Conservation (phyloP, 2,329 filamentous ascomycete species). For the Botryotinia calthae region DNA sequence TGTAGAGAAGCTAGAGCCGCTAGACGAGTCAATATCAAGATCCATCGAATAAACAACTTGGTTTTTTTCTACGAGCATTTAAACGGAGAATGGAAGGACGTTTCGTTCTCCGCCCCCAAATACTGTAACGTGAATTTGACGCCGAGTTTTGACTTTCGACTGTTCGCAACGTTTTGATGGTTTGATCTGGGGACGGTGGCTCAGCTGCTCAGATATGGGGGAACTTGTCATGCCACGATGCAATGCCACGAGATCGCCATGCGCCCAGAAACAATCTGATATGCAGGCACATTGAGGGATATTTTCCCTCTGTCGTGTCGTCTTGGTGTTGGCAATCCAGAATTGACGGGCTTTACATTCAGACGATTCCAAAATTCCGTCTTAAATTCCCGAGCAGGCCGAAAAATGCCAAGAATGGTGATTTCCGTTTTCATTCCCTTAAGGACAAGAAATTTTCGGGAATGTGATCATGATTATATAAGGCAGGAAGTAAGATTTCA, state of each 20-base stretch:
- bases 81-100: not conserved
- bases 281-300: not conserved
- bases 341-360: not conserved
- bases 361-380: not conserved
- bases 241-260: constrained; percentile 4
- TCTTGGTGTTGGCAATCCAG: not conserved
- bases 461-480: not conserved
- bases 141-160: not conserved
- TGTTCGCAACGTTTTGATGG: not conserved
- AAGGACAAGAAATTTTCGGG: not conserved
- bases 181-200: not conserved
- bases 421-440: not conserved
- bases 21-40: not conserved
- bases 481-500: not conserved
- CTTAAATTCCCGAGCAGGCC: not conserved
- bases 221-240: not conserved
- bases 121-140: not conserved
- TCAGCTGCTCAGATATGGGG: constrained; percentile 1
- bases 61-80: not conserved
- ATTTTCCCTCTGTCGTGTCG: not conserved
- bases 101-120: not conserved
- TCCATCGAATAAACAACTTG: not conserved
- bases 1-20: not conserved
- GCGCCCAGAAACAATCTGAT: not conserved
- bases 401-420: not conserved